These are phyloP conservation scores for Populus trichocarpa DNA, from an alignment of 441 rosid genomes.

Conservation along the genomic window DNA sequence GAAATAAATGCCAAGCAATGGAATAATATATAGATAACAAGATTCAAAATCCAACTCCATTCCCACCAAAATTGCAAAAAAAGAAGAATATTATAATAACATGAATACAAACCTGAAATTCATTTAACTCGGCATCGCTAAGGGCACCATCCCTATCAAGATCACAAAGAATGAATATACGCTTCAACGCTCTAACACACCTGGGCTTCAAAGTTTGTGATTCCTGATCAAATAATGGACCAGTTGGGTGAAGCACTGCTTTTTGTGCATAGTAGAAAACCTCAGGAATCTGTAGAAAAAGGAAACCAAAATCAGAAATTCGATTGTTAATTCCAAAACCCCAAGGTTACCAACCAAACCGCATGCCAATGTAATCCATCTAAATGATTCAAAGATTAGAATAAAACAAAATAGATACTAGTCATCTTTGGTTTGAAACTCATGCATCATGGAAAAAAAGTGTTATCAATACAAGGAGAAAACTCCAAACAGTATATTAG, in stretches of 20 bases:
- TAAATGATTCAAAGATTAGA: background rate
- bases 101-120: conserved; percentile 51
- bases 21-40: background rate
- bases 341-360: background rate
- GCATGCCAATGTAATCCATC: background rate
- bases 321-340: background rate
- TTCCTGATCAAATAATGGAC: conserved; percentile 78
- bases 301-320: background rate
- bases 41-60: background rate
- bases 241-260: conserved; percentile 75
- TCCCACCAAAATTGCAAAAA: background rate
- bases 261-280: conserved; percentile 76
- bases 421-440: background rate
- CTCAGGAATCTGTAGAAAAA: conserved; percentile 47
- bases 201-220: conserved; percentile 67
- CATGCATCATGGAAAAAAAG: background rate
- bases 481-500: background rate
- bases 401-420: background rate
- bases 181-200: conserved; percentile 85
- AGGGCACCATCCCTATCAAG: conserved; percentile 63
- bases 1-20: background rate
- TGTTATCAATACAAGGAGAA: background rate
- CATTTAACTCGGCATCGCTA: conserved; percentile 59
- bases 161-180: conserved; percentile 74
- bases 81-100: background rate